These are phyloP conservation scores for Penicillium bovifimosum DNA, from an alignment of 495 filamentous ascomycete genomes.

Conservation along the genomic window DNA sequence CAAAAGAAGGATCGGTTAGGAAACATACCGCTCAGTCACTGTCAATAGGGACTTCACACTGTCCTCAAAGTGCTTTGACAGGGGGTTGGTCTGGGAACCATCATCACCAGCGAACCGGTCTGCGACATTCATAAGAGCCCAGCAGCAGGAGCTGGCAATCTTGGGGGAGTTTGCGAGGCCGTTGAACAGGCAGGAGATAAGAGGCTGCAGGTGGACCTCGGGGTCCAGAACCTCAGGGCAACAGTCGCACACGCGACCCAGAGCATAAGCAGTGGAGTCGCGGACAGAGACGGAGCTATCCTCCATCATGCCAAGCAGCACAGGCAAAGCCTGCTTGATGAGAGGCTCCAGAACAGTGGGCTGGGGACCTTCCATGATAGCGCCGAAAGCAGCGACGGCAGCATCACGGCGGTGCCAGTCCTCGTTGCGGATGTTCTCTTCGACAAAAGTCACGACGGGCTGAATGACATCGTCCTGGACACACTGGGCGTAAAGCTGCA, in stretches of 20 bases:
- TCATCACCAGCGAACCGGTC: conserved; percentile 85
- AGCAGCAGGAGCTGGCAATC: conserved; percentile 97
- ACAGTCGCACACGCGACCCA: conserved; percentile 91
- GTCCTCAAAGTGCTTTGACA: conserved; percentile 88
- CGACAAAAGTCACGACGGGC: conserved; percentile 83
- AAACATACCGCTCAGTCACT: conserved; percentile 68
- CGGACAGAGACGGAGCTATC: conserved; percentile 83
- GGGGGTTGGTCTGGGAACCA: conserved; percentile 70
- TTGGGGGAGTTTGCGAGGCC: conserved; percentile 88
- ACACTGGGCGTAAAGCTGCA: conserved; percentile 90
- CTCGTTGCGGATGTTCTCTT: conserved; percentile 79
- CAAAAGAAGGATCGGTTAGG: conserved; percentile 1
- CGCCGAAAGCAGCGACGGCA: conserved; percentile 95
- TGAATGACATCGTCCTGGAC: conserved; percentile 74
- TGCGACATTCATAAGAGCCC: conserved; percentile 97
- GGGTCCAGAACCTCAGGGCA: conserved; percentile 86
- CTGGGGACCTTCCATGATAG: conserved; percentile 97
- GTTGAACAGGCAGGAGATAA: conserved; percentile 84
- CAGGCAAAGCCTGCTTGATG: conserved; percentile 87
- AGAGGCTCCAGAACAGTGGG: conserved; percentile 81
- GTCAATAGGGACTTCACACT: conserved; percentile 80
- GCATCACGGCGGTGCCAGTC: conserved; percentile 94
- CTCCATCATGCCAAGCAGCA: conserved; percentile 94
- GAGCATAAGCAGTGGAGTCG: conserved; percentile 94
- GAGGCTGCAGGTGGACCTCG: conserved; percentile 66